Conservation (phyloP, 768 basidiomycete species). For the Sporobolomyces roseus region DNA sequence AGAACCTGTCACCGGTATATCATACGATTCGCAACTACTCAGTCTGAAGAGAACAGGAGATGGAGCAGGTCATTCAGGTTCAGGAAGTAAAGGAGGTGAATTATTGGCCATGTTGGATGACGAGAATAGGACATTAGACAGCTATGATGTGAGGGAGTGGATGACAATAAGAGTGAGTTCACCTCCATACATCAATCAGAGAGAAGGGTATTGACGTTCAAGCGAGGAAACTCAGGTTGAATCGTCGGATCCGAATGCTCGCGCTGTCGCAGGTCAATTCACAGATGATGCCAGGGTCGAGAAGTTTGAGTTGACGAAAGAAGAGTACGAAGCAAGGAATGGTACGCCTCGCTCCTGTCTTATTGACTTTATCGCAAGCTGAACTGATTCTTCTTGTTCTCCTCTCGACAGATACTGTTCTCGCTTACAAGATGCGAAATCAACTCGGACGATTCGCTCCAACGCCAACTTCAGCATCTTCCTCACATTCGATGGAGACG, state of each 20-base stretch:
- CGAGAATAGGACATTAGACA: conserved; percentile 65
- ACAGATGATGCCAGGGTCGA: conserved; percentile 80
- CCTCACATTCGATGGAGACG: not conserved
- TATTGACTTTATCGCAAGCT: not conserved
- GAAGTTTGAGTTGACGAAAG: conserved; percentile 81
- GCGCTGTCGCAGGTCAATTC: conserved; percentile 67
- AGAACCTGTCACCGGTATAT: conserved; percentile 86
- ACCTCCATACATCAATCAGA: not conserved
- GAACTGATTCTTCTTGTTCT: not conserved
- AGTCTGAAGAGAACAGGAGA: conserved; percentile 60
- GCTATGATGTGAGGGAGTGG: conserved; percentile 69
- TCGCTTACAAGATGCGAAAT: conserved; percentile 79
- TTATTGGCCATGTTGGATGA: conserved; percentile 60
- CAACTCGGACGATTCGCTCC: conserved; percentile 82
- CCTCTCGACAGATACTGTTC: conserved; percentile 67
- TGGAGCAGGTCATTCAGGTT: conserved; percentile 17
- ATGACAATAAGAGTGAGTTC: conserved; percentile 71
- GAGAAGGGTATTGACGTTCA: not conserved
- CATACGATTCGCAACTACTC: conserved; percentile 66
- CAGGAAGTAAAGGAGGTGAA: conserved; percentile 51
- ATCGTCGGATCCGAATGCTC: conserved; percentile 73
- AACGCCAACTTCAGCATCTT: conserved; percentile 44
- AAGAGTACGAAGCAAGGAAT: conserved; percentile 72
- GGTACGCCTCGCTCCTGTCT: conserved; percentile 55
- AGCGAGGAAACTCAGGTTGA: conserved; percentile 54